A percentile compares a stretch with the other conserved stretches of the same genome.
Conservation (phyloP, 1,284 basidiomycete genomes). For the Irpex lacteus region DNA sequence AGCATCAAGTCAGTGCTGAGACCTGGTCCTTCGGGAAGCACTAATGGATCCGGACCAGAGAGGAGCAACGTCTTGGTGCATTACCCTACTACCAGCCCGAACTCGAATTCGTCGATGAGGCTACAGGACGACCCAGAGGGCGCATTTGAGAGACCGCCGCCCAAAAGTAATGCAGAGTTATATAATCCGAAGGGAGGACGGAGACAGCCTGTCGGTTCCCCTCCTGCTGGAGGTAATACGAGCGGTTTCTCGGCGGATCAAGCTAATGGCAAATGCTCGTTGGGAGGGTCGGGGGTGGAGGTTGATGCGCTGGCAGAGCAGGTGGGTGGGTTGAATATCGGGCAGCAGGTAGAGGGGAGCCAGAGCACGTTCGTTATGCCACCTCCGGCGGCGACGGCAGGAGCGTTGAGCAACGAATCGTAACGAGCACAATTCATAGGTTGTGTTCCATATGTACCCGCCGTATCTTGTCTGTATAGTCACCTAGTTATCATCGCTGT, state of each 20-base stretch:
- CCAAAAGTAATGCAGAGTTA: conserved; percentile 48
- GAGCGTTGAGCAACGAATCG: neutral
- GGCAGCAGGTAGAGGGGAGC: neutral
- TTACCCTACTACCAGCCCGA: conserved; percentile 27
- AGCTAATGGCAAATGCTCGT: conserved; percentile 4
- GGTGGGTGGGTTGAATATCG: conserved; percentile 3
- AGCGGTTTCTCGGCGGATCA: neutral
- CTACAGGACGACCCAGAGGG: conserved; percentile 46
- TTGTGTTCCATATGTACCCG: neutral
- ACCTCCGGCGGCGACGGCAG: neutral
- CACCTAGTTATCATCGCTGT: neutral
- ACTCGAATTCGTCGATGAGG: neutral
- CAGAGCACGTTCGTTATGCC: neutral
- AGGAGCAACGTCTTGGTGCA: conserved; percentile 35
- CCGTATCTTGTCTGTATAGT: neutral
- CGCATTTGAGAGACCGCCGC: conserved; percentile 47
- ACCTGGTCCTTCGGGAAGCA: conserved; percentile 29
- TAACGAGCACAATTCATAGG: neutral
- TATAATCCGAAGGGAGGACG: conserved; percentile 48
- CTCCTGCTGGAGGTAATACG: conserved; percentile 1
- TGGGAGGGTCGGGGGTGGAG: neutral
- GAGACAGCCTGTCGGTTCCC: neutral
- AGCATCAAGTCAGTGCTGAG: conserved; percentile 52
- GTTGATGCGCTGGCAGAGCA: conserved; percentile 5
- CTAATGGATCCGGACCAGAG: conserved; percentile 11